Conservation (phyloP, 2,329 filamentous ascomycete genomes). For the Gyromitra esculenta region DNA sequence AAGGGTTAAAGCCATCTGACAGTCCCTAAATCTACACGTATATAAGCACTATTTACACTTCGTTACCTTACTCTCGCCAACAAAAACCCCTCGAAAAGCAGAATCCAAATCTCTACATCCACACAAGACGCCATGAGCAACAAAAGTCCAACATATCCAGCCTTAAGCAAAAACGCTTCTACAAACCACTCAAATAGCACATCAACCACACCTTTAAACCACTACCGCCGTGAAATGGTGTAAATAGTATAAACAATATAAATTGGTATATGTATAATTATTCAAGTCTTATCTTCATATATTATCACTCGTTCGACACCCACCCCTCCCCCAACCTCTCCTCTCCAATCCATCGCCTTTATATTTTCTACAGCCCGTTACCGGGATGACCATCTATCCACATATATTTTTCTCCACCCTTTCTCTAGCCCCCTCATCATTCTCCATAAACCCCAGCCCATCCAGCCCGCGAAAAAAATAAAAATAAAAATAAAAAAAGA, state of each 20-base stretch:
- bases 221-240: too few species aligned
- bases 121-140: too few species aligned
- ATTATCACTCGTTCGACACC: conserved; percentile 17
- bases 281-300: conserved; percentile 6
- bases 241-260: neutral
- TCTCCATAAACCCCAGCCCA: conserved; percentile 19
- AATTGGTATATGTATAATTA: conserved; percentile 5
- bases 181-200: too few species aligned
- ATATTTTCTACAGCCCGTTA: conserved; percentile 10
- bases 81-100: too few species aligned
- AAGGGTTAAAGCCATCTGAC: too few species aligned
- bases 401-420: conserved; percentile 3
- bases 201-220: neutral
- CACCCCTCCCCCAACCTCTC: neutral
- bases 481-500: neutral
- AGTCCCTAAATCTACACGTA: too few species aligned
- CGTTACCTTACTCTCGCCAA: too few species aligned
- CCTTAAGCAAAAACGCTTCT: too few species aligned
- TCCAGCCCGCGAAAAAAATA: neutral
- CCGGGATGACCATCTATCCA: conserved; percentile 17
- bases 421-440: neutral
- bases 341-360: neutral
- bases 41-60: too few species aligned
- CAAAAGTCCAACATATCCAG: too few species aligned
- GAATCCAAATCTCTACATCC: too few species aligned